phyloP scores from a whole-genome alignment of 169 alveolate genomes.

The Plasmodium inui region DNA sequence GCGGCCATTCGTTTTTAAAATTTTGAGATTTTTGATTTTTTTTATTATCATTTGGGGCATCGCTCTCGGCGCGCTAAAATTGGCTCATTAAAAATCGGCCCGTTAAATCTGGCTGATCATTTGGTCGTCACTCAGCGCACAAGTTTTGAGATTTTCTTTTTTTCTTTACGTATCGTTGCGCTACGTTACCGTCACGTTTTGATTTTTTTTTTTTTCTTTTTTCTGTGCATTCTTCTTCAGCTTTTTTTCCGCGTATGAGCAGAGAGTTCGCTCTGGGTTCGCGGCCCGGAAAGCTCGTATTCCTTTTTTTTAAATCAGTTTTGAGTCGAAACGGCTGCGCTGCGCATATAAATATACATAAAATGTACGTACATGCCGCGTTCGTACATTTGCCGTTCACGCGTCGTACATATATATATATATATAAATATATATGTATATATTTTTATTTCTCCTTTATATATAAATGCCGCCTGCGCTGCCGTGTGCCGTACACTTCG shows the following conservation, averaged over 20 bases:
- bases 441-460: not conserved
- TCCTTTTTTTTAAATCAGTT: conserved; percentile 6
- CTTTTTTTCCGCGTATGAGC: not conserved
- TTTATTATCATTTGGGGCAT: not conserved
- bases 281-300: not conserved
- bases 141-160: not conserved
- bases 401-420: conserved; percentile 1
- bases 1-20: not conserved
- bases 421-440: not conserved
- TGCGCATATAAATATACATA: not conserved
- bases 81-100: not conserved
- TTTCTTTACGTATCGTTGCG: not conserved
- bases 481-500: not conserved
- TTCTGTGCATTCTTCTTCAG: not conserved
- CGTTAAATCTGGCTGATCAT: not conserved
- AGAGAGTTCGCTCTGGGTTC: not conserved
- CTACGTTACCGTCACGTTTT: not conserved
- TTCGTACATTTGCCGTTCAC: not conserved
- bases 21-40: conserved; percentile 8
- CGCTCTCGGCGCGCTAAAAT: not conserved
- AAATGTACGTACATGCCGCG: not conserved
- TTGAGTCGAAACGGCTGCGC: conserved; percentile 23
- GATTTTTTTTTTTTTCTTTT: conserved; percentile 6
- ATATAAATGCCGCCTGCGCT: not conserved
- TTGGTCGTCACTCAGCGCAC: not conserved